Percentiles rank a stretch among this genome's conserved stretches.
Conservation (phyloP, 2,329 filamentous ascomycete genomes). For the Aspergillus vadensis region DNA sequence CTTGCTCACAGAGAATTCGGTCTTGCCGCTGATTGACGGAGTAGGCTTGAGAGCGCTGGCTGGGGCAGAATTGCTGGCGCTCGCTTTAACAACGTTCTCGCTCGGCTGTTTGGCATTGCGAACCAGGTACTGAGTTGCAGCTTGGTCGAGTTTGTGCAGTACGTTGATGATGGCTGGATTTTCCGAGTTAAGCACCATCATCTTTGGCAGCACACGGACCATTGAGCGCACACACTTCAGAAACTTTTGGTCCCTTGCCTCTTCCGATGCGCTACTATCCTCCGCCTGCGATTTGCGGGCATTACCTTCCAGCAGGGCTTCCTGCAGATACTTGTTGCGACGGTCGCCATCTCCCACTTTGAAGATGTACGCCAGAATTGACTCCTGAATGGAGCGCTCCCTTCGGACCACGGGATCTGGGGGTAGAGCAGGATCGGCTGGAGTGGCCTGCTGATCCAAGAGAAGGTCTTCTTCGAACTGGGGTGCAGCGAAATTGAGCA, state of each 20-base stretch:
- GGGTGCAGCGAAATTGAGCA: too few species aligned
- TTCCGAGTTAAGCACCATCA: neutral
- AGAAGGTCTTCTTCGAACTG: too few species aligned
- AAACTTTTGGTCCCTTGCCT: neutral
- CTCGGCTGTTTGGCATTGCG: neutral
- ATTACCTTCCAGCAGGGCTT: neutral
- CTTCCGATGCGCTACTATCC: neutral
- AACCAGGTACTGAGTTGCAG: neutral
- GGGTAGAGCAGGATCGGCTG: neutral
- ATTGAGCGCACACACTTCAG: neutral
- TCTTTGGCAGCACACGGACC: neutral
- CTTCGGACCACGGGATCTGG: neutral
- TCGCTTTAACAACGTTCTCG: neutral
- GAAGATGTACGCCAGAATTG: constrained; percentile 1
- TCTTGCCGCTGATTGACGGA: neutral
- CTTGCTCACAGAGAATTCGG: too few species aligned
- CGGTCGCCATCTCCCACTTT: neutral
- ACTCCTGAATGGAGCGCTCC: neutral
- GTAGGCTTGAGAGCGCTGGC: neutral
- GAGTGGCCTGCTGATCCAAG: too few species aligned
- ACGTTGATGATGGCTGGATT: neutral
- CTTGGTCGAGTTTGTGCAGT: neutral
- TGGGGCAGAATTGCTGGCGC: neutral
- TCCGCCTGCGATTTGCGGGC: neutral
- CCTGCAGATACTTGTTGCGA: neutral